Evolutionary conservation across 2,329 filamentous ascomycete genomes (phyloP).

Genomic region (Nectriaceae sp.): DNA sequence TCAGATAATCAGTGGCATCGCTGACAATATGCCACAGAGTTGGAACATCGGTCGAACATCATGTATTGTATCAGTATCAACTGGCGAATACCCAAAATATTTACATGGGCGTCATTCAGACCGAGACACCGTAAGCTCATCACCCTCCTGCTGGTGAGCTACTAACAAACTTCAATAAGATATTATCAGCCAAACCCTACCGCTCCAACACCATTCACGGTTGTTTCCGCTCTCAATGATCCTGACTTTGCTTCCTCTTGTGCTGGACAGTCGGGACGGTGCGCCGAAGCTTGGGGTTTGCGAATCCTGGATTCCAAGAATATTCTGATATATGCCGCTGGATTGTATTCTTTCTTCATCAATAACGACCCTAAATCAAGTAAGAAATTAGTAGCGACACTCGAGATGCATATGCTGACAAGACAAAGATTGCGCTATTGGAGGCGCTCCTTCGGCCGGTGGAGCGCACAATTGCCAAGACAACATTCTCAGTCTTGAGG

Average conservation of each 20-base stretch:
- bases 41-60: slow-evolving; percentile 54
- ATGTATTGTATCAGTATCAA: slow-evolving; percentile 65
- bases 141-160: neutral
- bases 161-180: neutral
- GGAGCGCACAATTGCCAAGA: neutral
- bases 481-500: neutral
- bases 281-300: slow-evolving; percentile 40
- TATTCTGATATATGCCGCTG: slow-evolving; percentile 59
- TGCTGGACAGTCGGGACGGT: neutral
- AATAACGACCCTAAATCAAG: slow-evolving; percentile 55
- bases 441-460: too few relatives aligned
- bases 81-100: slow-evolving; percentile 57
- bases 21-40: neutral
- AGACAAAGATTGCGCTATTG: neutral
- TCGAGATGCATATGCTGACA: neutral
- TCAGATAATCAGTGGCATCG: too few relatives aligned
- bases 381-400: neutral
- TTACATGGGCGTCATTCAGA: slow-evolving; percentile 63
- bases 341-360: slow-evolving; percentile 63
- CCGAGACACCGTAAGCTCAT: slow-evolving; percentile 61
- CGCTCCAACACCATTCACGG: slow-evolving; percentile 52
- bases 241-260: slow-evolving; percentile 32
- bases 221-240: slow-evolving; percentile 41
- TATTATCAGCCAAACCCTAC: slow-evolving; percentile 60
- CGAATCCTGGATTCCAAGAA: slow-evolving; percentile 54